A percentile compares a stretch with the other conserved stretches of the same genome.
Conservation (phyloP, 371 early-diverging fungal species). For the Mortierella sp. region DNA sequence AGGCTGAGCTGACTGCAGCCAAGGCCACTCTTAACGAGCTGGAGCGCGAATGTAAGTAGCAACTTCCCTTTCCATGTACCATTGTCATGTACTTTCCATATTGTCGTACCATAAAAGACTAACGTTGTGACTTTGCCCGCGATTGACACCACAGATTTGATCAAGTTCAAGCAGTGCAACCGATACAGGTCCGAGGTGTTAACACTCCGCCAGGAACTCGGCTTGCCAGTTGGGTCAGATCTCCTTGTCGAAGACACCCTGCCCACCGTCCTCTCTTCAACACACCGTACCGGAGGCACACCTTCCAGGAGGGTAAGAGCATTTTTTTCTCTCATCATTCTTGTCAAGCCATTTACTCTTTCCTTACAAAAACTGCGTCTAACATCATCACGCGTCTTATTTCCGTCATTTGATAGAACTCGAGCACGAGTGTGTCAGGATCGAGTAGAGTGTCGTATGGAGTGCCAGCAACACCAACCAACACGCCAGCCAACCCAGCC, state of each 20-base stretch:
- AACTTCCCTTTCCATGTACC: neutral
- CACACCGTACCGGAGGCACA: conserved; percentile 47
- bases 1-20: conserved; percentile 76
- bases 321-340: neutral
- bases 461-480: conserved; percentile 55
- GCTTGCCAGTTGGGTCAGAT: conserved; percentile 69
- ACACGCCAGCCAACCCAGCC: conserved; percentile 52
- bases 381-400: neutral
- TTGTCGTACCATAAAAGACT: neutral
- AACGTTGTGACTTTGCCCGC: neutral
- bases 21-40: conserved; percentile 75
- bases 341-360: neutral
- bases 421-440: conserved; percentile 45
- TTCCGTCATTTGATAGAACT: conserved; percentile 25
- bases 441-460: conserved; percentile 32
- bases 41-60: conserved; percentile 78
- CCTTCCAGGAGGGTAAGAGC: conserved; percentile 49
- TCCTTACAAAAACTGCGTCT: neutral
- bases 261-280: conserved; percentile 46
- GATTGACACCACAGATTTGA: conserved; percentile 58
- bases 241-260: conserved; percentile 65
- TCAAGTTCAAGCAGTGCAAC: conserved; percentile 79
- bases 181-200: conserved; percentile 79
- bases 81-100: neutral
- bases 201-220: conserved; percentile 75